Percentiles rank a stretch among this genome's conserved stretches.
phyloP scores from a whole-genome alignment of 139 green algal species.

The Picochlorum sp. region DNA sequence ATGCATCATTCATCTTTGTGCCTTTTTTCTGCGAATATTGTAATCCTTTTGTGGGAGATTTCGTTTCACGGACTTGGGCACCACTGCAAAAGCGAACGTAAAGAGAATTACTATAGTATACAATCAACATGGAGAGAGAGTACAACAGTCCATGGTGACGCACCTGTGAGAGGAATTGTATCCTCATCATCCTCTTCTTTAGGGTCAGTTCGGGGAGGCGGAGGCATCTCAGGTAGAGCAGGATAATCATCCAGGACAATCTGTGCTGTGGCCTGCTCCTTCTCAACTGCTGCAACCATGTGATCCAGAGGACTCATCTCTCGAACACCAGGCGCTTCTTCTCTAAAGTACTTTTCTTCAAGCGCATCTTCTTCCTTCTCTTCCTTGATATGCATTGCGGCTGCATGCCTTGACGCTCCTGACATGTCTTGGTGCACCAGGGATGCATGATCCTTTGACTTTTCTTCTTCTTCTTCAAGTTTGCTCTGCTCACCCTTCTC shows the following conservation, averaged over 20 bases:
- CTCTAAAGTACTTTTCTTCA: slow-evolving; percentile 71
- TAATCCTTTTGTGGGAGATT: too few relatives aligned
- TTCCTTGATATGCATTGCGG: background rate
- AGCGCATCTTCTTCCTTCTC: slow-evolving; percentile 45
- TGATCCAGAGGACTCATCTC: background rate
- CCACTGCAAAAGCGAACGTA: too few relatives aligned
- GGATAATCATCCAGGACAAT: slow-evolving; percentile 12
- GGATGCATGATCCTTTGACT: slow-evolving; percentile 14
- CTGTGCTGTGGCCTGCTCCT: background rate
- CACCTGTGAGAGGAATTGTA: background rate
- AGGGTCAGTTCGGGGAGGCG: slow-evolving; percentile 31
- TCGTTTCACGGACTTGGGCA: too few relatives aligned
- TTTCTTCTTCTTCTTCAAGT: slow-evolving; percentile 51
- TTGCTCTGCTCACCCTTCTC: slow-evolving; percentile 73
- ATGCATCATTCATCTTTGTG: too few relatives aligned
- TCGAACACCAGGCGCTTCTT: slow-evolving; percentile 29
- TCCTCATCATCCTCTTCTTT: slow-evolving; percentile 37
- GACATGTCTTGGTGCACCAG: background rate
- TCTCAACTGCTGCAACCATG: background rate
- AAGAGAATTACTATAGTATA: too few relatives aligned
- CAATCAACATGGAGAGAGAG: too few relatives aligned
- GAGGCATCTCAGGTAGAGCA: slow-evolving; percentile 7
- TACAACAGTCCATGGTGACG: background rate
- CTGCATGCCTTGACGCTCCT: background rate
- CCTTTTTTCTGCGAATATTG: too few relatives aligned